phyloP scores from a whole-genome alignment of 139 green algal genomes.

The Astrephomene gubernaculifera region DNA sequence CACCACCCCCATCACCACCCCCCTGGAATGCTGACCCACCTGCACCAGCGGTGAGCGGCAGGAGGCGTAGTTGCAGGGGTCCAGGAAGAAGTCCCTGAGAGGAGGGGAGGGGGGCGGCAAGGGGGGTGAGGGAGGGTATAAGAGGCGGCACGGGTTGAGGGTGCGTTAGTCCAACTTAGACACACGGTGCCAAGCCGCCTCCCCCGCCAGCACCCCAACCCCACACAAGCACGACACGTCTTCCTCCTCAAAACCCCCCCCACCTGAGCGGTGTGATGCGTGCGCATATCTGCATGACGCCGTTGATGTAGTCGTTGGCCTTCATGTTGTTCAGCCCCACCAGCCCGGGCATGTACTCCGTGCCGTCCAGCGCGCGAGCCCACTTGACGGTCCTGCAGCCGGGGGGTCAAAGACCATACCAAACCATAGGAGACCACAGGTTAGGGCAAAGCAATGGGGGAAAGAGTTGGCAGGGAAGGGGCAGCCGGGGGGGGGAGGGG shows the following conservation, averaged over 20 bases:
- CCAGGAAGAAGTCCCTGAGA: constrained; percentile 93
- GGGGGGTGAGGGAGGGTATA: not conserved
- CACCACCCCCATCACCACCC: no score
- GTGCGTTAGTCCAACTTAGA: no score
- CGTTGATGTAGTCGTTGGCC: constrained; percentile 95
- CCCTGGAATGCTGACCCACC: no score
- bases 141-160: not conserved
- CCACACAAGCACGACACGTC: not conserved
- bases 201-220: not conserved
- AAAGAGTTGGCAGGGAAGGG: not conserved
- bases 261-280: constrained; percentile 75
- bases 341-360: constrained; percentile 96
- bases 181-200: not conserved
- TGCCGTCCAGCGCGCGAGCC: constrained; percentile 92
- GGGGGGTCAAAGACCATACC: no score
- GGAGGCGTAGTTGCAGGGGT: constrained; percentile 79
- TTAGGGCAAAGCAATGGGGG: no score
- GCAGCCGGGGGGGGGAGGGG: not conserved
- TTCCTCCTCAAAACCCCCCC: not conserved
- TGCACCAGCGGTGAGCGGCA: constrained; percentile 76
- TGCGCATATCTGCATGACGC: constrained; percentile 81
- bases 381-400: constrained; percentile 76
- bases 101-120: not conserved
- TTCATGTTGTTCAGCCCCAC: constrained; percentile 98
- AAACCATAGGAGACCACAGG: no score